phyloP scores from a whole-genome alignment of 2,329 filamentous ascomycete species.

The Fusarium fracticaudum region DNA sequence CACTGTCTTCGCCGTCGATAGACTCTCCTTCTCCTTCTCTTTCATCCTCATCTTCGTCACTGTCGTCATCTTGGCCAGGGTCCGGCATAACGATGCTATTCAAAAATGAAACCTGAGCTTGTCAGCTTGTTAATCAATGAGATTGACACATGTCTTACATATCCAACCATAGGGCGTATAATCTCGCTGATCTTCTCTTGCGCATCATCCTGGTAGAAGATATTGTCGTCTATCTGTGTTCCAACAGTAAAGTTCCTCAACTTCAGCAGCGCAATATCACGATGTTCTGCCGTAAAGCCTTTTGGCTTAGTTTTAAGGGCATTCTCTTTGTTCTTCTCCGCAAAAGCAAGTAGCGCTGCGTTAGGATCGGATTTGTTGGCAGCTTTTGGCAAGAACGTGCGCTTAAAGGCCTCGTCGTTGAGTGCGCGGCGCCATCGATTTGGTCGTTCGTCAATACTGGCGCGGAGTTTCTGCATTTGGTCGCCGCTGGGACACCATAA shows the following conservation, averaged over 20 bases:
- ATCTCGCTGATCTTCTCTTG: slow-evolving; percentile 73
- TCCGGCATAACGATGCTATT: slow-evolving; percentile 81
- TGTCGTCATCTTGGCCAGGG: slow-evolving; percentile 56
- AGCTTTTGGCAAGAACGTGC: slow-evolving; percentile 67
- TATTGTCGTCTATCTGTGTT: slow-evolving; percentile 70
- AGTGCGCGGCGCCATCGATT: slow-evolving; percentile 75
- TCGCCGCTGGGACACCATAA: slow-evolving; percentile 80
- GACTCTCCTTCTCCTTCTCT: slow-evolving; percentile 38
- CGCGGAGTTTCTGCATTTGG: slow-evolving; percentile 73
- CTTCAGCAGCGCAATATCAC: slow-evolving; percentile 82
- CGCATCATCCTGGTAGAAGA: slow-evolving; percentile 69
- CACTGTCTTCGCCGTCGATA: slow-evolving; percentile 9
- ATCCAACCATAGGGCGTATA: slow-evolving; percentile 76
- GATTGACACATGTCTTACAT: slow-evolving; percentile 66
- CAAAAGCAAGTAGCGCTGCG: slow-evolving; percentile 75
- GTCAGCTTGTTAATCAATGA: neutral
- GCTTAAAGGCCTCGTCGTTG: slow-evolving; percentile 67
- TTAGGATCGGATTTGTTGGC: slow-evolving; percentile 50
- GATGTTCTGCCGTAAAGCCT: slow-evolving; percentile 79
- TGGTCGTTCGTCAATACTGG: slow-evolving; percentile 79
- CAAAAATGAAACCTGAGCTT: slow-evolving; percentile 71
- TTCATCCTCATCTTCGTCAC: slow-evolving; percentile 49
- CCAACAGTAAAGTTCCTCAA: slow-evolving; percentile 82
- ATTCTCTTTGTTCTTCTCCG: slow-evolving; percentile 72
- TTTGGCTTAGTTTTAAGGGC: slow-evolving; percentile 89